A percentile compares a stretch with the other conserved stretches of the same genome.
Evolutionary conservation across 106 monocot species (phyloP).

Genomic region (Allium cepa): DNA sequence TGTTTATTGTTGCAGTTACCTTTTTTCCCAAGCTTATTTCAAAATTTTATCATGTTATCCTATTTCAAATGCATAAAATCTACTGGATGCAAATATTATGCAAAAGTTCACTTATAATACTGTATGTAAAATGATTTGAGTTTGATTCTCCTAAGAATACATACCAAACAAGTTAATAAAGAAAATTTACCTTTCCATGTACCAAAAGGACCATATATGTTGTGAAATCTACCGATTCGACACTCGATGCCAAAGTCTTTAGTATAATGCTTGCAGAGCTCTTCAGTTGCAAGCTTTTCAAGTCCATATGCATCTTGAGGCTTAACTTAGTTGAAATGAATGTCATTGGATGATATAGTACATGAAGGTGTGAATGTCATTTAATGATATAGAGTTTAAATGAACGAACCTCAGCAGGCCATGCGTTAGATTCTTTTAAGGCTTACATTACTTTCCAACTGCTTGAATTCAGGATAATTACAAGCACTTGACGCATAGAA

Average conservation of each 20-base stretch:
- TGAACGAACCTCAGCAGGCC: conserved; percentile 72
- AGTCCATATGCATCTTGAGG: conserved; percentile 95
- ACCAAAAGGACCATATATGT: conserved; percentile 89
- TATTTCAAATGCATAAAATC: no score
- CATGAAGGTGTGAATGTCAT: no score
- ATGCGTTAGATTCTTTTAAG: conserved; percentile 78
- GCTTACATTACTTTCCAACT: conserved; percentile 82
- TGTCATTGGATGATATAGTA: no score
- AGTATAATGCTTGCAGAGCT: conserved; percentile 86
- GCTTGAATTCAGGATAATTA: conserved; percentile 86
- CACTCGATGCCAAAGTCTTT: conserved; percentile 90
- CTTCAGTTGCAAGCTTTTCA: conserved; percentile 87
- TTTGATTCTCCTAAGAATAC: no score
- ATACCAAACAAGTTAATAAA: no score
- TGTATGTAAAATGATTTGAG: no score
- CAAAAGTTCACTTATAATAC: no score
- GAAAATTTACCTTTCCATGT: conserved; percentile 69
- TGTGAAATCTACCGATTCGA: conserved; percentile 76
- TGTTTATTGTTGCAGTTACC: no score
- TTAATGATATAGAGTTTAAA: background rate
- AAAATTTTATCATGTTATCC: no score
- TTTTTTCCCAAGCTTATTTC: no score
- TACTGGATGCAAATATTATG: no score
- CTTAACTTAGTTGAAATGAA: conserved; percentile 10
- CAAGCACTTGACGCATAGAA: conserved; percentile 81